phyloP scores from a whole-genome alignment of 2,329 filamentous ascomycete species.

The Arthroderma sp. region DNA sequence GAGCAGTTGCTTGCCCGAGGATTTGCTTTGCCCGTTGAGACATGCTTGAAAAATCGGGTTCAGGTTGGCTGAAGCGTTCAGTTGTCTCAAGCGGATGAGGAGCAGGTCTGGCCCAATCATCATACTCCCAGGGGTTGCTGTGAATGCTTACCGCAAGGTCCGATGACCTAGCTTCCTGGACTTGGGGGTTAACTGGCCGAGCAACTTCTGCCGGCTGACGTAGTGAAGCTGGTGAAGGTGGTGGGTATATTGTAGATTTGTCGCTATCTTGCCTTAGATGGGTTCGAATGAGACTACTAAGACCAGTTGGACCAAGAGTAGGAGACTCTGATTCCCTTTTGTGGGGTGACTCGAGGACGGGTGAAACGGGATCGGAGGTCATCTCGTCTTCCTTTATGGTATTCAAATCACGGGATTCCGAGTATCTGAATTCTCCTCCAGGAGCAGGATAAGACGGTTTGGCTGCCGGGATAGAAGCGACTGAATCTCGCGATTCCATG shows the following conservation, averaged over 20 bases:
- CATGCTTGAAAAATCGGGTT: constrained; percentile 19
- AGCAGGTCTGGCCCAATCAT: constrained; percentile 34
- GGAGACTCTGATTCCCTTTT: constrained; percentile 52
- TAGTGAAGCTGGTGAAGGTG: constrained; percentile 29
- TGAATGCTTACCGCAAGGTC: constrained; percentile 40
- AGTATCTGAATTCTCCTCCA: constrained; percentile 27
- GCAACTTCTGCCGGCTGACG: constrained; percentile 23
- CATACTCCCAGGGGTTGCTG: constrained; percentile 45
- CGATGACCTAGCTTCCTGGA: constrained; percentile 24
- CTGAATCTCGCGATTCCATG: constrained; percentile 19
- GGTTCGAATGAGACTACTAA: constrained; percentile 71
- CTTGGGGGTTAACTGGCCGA: constrained; percentile 19
- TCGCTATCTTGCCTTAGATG: constrained; percentile 75
- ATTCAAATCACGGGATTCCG: constrained; percentile 30
- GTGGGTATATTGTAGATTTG: constrained; percentile 64
- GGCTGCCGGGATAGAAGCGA: constrained; percentile 12
- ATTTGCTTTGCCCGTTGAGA: constrained; percentile 29
- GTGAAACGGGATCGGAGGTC: constrained; percentile 9
- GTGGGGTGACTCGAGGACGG: neutral
- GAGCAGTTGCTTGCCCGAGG: constrained; percentile 27
- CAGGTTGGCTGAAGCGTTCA: neutral
- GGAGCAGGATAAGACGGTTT: constrained; percentile 21
- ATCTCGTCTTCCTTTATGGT: constrained; percentile 28
- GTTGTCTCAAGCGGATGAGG: constrained; percentile 7
- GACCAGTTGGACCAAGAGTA: constrained; percentile 59